Conservation (phyloP, 140 eudicot species). For the Bidens hawaiensis region DNA sequence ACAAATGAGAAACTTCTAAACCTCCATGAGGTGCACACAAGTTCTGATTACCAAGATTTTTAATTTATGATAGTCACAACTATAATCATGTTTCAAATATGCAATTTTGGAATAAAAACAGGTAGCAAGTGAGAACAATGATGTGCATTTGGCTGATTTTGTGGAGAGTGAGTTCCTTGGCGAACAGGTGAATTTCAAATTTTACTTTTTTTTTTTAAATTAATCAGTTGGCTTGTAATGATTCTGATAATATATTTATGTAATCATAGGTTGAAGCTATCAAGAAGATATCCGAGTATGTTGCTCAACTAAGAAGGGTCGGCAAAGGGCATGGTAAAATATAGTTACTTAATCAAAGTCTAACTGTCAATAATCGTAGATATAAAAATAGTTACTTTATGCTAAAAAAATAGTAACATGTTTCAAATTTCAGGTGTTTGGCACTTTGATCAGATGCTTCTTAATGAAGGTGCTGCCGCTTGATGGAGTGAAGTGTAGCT, state of each 20-base stretch:
- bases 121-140: constrained; percentile 71
- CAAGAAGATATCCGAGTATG: constrained; percentile 87
- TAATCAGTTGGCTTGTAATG: neutral
- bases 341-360: neutral
- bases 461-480: constrained; percentile 48
- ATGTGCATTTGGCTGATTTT: constrained; percentile 80
- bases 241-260: neutral
- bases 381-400: neutral
- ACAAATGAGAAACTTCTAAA: constrained; percentile 85
- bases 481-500: constrained; percentile 8
- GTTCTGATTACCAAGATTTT: neutral
- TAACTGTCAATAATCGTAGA: neutral
- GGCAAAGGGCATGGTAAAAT: constrained; percentile 99
- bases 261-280: constrained; percentile 66
- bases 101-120: constrained; percentile 25
- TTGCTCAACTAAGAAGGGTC: constrained; percentile 88
- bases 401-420: neutral
- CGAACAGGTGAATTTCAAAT: constrained; percentile 59
- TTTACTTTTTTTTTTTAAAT: neutral
- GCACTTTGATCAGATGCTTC: constrained; percentile 71
- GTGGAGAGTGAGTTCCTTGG: constrained; percentile 65
- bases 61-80: neutral
- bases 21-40: constrained; percentile 45
- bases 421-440: constrained; percentile 31
- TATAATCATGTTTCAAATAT: constrained; percentile 3